Conservation (phyloP, 805 yeast species). For the Teunomyces funiuensis region DNA sequence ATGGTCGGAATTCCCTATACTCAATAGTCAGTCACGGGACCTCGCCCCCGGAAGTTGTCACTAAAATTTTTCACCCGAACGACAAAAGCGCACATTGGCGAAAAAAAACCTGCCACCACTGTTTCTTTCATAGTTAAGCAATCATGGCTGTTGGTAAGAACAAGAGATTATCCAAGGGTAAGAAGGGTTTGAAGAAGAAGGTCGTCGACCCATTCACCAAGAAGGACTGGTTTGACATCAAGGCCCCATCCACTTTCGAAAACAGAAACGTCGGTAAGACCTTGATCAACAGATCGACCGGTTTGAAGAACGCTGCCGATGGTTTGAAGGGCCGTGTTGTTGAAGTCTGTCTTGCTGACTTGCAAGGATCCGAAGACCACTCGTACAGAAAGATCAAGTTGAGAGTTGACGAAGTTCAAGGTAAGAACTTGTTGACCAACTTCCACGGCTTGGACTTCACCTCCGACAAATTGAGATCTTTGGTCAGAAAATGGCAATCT, state of each 20-base stretch:
- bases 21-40: not conserved
- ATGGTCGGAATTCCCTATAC: not conserved
- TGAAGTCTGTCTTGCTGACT: slow-evolving; percentile 94
- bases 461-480: slow-evolving; percentile 94
- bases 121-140: slow-evolving; percentile 5
- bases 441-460: slow-evolving; percentile 99
- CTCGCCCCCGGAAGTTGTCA: not conserved
- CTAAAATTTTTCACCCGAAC: slow-evolving; percentile 2
- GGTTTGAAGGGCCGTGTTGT: slow-evolving; percentile 97
- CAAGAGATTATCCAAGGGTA: slow-evolving; percentile 84
- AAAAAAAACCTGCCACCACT: slow-evolving; percentile 1
- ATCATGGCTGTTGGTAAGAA: slow-evolving; percentile 58
- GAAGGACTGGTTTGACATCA: slow-evolving; percentile 98
- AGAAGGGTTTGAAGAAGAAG: slow-evolving; percentile 99
- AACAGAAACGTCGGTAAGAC: slow-evolving; percentile 99
- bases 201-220: slow-evolving; percentile 99
- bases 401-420: slow-evolving; percentile 99
- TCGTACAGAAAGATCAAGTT: slow-evolving; percentile 95
- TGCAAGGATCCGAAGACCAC: slow-evolving; percentile 99
- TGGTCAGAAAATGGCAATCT: slow-evolving; percentile 99
- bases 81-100: slow-evolving; percentile 3
- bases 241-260: slow-evolving; percentile 98
- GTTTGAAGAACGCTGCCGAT: slow-evolving; percentile 97
- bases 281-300: slow-evolving; percentile 96
- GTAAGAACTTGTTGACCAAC: slow-evolving; percentile 97